Base-by-base conservation (phyloP, 2,329 filamentous ascomycete genomes). In the Grosmannia huntii region DNA sequence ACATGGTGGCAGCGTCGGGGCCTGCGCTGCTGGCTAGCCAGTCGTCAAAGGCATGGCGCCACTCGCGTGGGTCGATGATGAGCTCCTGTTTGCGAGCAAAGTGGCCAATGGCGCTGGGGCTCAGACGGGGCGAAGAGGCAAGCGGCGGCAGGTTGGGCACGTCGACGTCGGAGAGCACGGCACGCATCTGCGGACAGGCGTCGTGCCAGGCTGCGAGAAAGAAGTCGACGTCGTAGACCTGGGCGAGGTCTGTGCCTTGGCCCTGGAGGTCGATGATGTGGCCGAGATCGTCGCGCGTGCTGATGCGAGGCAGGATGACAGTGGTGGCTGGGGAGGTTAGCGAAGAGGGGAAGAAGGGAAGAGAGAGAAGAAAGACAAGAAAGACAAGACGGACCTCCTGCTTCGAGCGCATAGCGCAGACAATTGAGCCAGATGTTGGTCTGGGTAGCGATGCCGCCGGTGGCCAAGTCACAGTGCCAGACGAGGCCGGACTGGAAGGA, bases 381-480 rank as follows among this genome's bases (percentile, higher is more conserved):
- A 23, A 12, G 3, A 14, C 48, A 51, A 11, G 14, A 14, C 49
- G 1, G 19, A 60, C 61, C 59, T 44, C 61, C 61, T 2, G 61
- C 62, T 59, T 71, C 68, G 41, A 73, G 68, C 9, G 70, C 69
- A 57, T 68, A 71, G 54, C 69, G 66, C 16, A 72, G 56, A 61
- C 71, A 73, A 59, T 70, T 70, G 49, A 72, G 62, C 57, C 71
- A 64, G 41, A 68, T 67, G 58, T 70, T 69, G 55, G 68, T 65
- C 6, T 70, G 64, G 53, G 71, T 70, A 11, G 67, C 70, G 23
- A 73, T 66, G 2, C 69, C 71, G 19, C 71, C 71, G 10, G 67
- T 67, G 12, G 68, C 66, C 27, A 68, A 63, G 6, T 65, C 67
- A 46, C 72, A 69, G 36, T 69, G 66, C 63, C 72, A 69, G n/a